Base-by-base conservation (phyloP, 2,329 filamentous ascomycete genomes). In the Aureobasidium uvarum region DNA sequence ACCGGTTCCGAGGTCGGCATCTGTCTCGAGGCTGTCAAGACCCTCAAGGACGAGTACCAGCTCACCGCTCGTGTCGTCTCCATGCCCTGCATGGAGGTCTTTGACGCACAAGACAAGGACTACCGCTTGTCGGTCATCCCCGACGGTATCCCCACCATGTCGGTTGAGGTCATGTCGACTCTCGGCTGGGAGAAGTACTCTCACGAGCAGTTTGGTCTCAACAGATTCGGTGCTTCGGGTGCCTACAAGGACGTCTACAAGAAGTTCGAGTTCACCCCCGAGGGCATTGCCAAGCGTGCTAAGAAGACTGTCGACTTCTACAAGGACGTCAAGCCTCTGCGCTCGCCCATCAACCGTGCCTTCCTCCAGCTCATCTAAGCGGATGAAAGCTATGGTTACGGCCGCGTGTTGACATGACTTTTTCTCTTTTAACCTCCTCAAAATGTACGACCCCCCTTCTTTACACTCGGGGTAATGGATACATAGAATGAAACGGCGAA, bases 251-350 rank as follows among this genome's bases (percentile, higher is more conserved):
- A 98, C 75, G 92, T 99, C 68, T 99, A 99, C 86, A 89, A 91
- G 85, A 98, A 97, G 87, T 99, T 99, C 82, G 95, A 98, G 81
- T 98, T 99, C 85, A 99, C 94, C 58, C 91, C 95, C 63, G 94
- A 96, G 81, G 95, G 95, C 71, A 90, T 99, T 78, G 84, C 91
- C 82, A 97, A 98, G 90, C 92, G 95, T 74, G 95, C 94, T 68
- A 80, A 92, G 69, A 89, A 90, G 72, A 99, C 95, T 70, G 83
- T 98, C 75, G 88, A 98, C 78, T 99, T 97, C 88, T 99, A 92
- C 89, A 98, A 97, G 90, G 90, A 89, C 71, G 86, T 90, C 77
- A 93, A 94, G 82, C 85, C 81, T 56, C 77, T 97, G 75, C 92
- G 95, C 80, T 97, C 93, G 64, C 94, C 95, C 71, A 80, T 99